Evolutionary conservation across 768 basidiomycete species (phyloP).

Genomic region (Tricholoma saponaceum): DNA sequence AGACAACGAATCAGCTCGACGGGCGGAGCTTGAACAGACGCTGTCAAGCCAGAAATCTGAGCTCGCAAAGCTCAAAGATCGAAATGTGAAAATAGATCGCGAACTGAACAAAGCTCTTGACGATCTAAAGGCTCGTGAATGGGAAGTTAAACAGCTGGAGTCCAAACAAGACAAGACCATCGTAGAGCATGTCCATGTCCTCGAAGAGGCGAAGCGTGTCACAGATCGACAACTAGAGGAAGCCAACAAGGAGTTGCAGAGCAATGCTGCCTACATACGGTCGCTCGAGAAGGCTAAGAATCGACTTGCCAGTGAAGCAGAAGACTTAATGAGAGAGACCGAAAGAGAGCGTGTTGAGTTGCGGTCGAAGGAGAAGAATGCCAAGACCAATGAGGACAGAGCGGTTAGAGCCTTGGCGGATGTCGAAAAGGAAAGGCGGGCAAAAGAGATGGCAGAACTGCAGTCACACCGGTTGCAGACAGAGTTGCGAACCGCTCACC

Average conservation of each 20-base stretch:
- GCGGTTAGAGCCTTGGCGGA: constrained; percentile 51
- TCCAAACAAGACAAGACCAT: constrained; percentile 96
- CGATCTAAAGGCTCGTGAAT: constrained; percentile 78
- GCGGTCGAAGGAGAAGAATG: constrained; percentile 65
- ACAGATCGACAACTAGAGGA: constrained; percentile 89
- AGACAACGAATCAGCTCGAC: constrained; percentile 67
- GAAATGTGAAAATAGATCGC: constrained; percentile 66
- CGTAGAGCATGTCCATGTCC: constrained; percentile 94
- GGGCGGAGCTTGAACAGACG: constrained; percentile 69
- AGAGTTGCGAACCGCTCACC: constrained; percentile 52
- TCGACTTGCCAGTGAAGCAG: constrained; percentile 72
- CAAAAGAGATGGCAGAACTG: constrained; percentile 62
- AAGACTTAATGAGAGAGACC: constrained; percentile 74
- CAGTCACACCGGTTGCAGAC: constrained; percentile 55
- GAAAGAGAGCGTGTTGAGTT: constrained; percentile 66
- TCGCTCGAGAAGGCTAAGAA: constrained; percentile 83
- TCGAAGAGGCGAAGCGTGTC: constrained; percentile 92
- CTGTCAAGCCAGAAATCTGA: constrained; percentile 65
- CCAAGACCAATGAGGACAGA: constrained; percentile 57
- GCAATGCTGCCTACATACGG: constrained; percentile 70
- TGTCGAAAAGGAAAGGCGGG: constrained; percentile 63
- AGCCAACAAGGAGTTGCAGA: constrained; percentile 73
- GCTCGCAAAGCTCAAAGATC: constrained; percentile 61
- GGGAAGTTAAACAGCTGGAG: constrained; percentile 82
- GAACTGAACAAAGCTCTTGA: constrained; percentile 79